These are phyloP conservation scores for Leucosporidium scottii DNA, from an alignment of 768 basidiomycete species.

Conservation along the genomic window DNA sequence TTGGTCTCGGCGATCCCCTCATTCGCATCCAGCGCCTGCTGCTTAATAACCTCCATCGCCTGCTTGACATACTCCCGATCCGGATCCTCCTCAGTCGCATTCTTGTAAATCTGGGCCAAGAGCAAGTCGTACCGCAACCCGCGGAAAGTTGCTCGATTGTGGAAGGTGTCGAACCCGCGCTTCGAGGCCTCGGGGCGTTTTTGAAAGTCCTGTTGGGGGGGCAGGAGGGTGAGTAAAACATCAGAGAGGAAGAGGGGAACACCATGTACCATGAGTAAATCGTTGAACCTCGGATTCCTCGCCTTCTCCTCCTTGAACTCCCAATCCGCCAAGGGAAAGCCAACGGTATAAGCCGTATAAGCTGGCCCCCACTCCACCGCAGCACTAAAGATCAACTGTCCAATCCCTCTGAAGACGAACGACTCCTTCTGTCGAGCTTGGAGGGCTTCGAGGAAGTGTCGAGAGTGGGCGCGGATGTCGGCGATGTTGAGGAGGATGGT, in stretches of 20 bases:
- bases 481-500: slow-evolving; percentile 84
- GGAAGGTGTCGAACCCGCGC: slow-evolving; percentile 86
- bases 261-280: slow-evolving; percentile 70
- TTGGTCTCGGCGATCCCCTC: slow-evolving; percentile 78
- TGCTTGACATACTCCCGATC: slow-evolving; percentile 65
- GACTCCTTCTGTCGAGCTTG: slow-evolving; percentile 78
- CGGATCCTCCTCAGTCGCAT: slow-evolving; percentile 65
- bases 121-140: slow-evolving; percentile 81
- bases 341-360: slow-evolving; percentile 63
- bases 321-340: slow-evolving; percentile 67
- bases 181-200: slow-evolving; percentile 41
- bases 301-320: slow-evolving; percentile 79
- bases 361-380: slow-evolving; percentile 79
- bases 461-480: slow-evolving; percentile 76
- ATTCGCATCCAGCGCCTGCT: slow-evolving; percentile 44
- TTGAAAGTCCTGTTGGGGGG: slow-evolving; percentile 13
- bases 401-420: slow-evolving; percentile 66
- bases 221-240: not conserved
- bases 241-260: not conserved
- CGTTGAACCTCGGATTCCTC: slow-evolving; percentile 66
- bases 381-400: slow-evolving; percentile 78
- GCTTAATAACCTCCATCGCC: slow-evolving; percentile 77
- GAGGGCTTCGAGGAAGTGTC: slow-evolving; percentile 74
- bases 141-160: slow-evolving; percentile 83
- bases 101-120: slow-evolving; percentile 69